Percentiles rank a stretch among this genome's conserved stretches.
Evolutionary conservation across 345 rosid species (phyloP).

Genomic region (Noccaea bulbosa): DNA sequence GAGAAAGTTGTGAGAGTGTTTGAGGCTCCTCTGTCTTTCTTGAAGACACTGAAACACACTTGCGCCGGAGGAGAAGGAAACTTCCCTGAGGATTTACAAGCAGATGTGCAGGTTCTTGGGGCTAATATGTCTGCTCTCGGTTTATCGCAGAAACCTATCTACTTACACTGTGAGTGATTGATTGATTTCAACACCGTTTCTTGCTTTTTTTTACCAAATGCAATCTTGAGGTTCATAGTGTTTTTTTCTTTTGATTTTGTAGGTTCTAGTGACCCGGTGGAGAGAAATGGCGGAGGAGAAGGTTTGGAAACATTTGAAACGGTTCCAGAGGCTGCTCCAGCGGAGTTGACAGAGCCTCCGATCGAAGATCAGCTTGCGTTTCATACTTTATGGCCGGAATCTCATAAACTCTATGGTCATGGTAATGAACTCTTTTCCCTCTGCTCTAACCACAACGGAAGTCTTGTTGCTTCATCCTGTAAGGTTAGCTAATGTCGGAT

Average conservation of each 20-base stretch:
- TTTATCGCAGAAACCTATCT: constrained; percentile 96
- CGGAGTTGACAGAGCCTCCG: constrained; percentile 81
- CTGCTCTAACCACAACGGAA: constrained; percentile 75
- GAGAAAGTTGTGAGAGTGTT: constrained; percentile 96
- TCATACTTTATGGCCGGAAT: constrained; percentile 93
- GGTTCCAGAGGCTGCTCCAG: constrained; percentile 94
- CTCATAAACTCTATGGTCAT: constrained; percentile 94
- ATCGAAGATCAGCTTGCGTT: constrained; percentile 92
- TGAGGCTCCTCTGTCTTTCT: constrained; percentile 87
- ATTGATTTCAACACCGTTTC: constrained; percentile 3
- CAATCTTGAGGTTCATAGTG: constrained; percentile 7
- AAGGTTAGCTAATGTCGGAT: constrained; percentile 58
- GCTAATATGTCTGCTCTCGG: constrained; percentile 98
- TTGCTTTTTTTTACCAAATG: constrained; percentile 7
- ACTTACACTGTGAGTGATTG: constrained; percentile 56
- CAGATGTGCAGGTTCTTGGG: constrained; percentile 76
- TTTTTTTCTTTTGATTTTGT: constrained; percentile 24
- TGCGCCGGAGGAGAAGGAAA: constrained; percentile 52
- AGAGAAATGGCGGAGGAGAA: constrained; percentile 58
- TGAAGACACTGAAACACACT: constrained; percentile 76
- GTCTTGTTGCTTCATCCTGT: constrained; percentile 89
- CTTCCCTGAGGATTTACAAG: constrained; percentile 59
- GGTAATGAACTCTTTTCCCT: constrained; percentile 90
- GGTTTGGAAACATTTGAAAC: constrained; percentile 85
- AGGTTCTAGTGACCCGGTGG: constrained; percentile 61